These are phyloP conservation scores for Raphanus sativus DNA, from an alignment of 345 rosid genomes.

Conservation along the genomic window DNA sequence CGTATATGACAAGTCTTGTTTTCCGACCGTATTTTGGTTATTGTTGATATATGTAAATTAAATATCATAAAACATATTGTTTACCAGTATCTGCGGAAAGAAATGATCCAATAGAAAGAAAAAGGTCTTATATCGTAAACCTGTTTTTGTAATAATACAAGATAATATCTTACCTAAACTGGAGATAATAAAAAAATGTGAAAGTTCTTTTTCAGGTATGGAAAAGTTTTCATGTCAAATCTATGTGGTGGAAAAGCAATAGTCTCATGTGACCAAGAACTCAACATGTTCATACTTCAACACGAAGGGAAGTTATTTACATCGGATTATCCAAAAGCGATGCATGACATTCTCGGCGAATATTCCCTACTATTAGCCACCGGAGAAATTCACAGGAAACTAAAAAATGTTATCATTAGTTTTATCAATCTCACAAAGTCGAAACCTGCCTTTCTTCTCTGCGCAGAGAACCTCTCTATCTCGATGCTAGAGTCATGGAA, in stretches of 20 bases:
- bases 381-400: constrained; percentile 75
- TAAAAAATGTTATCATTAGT: constrained; percentile 52
- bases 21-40: background rate
- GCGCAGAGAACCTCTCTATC: constrained; percentile 48
- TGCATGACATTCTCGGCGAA: constrained; percentile 75
- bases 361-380: constrained; percentile 55
- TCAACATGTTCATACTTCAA: constrained; percentile 78
- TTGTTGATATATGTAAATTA: background rate
- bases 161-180: background rate
- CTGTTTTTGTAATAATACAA: background rate
- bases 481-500: constrained; percentile 75
- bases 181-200: background rate
- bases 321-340: constrained; percentile 66
- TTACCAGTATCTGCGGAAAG: background rate
- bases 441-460: constrained; percentile 44
- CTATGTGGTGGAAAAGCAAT: constrained; percentile 76
- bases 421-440: constrained; percentile 57
- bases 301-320: constrained; percentile 74
- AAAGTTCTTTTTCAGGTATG: constrained; percentile 48
- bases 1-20: background rate
- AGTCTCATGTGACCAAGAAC: constrained; percentile 79
- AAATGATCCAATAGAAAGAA: background rate
- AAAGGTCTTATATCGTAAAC: background rate
- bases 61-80: background rate
- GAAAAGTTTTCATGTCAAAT: constrained; percentile 75